Percentiles rank a stretch among this genome's conserved stretches.
These are phyloP conservation scores for Allantophomopsis cytisporea DNA, from an alignment of 2,329 filamentous ascomycete species.

Conservation along the genomic window DNA sequence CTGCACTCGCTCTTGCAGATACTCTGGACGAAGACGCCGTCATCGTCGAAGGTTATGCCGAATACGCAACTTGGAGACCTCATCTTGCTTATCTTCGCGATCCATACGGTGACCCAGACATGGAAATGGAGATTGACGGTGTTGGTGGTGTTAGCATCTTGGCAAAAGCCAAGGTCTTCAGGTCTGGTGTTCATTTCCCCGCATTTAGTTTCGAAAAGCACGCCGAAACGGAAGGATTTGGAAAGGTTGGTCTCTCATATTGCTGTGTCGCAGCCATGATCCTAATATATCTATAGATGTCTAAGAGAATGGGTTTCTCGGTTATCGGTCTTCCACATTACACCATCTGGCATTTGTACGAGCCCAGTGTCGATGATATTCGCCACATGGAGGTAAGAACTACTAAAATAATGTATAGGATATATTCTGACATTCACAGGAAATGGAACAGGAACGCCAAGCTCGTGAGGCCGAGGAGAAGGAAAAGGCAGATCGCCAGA, in stretches of 20 bases:
- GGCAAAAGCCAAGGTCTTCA: constrained; percentile 90
- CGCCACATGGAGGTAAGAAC: constrained; percentile 76
- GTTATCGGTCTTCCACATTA: constrained; percentile 95
- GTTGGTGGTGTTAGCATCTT: constrained; percentile 96
- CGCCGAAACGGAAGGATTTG: constrained; percentile 95
- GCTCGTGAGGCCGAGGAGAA: constrained; percentile 70
- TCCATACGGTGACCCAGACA: constrained; percentile 93
- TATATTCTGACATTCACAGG: constrained; percentile 30
- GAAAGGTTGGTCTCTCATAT: constrained; percentile 54
- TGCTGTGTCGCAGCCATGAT: background rate
- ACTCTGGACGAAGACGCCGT: constrained; percentile 95
- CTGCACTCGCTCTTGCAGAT: constrained; percentile 81
- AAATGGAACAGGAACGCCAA: constrained; percentile 84
- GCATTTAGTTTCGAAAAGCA: constrained; percentile 98
- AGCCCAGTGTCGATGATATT: constrained; percentile 95
- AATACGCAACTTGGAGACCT: constrained; percentile 96
- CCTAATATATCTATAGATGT: constrained; percentile 53
- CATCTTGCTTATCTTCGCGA: constrained; percentile 94
- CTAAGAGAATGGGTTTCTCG: constrained; percentile 87
- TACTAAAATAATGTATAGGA: background rate
- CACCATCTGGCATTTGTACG: constrained; percentile 98
- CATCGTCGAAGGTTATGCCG: constrained; percentile 96
- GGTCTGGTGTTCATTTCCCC: constrained; percentile 90
- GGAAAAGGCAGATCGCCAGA: constrained; percentile 55
- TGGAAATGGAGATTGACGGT: constrained; percentile 99